Conservation (phyloP, 768 basidiomycete genomes). For the Termitomyces sp. region DNA sequence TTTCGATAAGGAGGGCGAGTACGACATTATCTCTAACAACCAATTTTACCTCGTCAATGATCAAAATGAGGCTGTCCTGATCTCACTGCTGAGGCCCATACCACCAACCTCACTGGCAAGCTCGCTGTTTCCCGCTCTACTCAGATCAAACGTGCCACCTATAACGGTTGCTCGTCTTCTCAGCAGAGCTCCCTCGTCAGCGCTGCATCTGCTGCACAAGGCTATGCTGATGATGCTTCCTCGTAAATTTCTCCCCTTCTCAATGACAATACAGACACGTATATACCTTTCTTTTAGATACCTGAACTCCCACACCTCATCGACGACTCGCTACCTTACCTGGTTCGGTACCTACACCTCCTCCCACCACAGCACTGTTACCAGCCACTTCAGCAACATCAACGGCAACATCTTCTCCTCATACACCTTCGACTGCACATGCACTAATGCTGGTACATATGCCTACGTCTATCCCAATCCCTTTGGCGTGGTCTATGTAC, state of each 20-base stretch:
- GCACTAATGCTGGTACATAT: conserved; percentile 28
- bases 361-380: conserved; percentile 32
- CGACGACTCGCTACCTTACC: conserved; percentile 39
- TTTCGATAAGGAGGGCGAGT: conserved; percentile 38
- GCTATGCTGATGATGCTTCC: conserved; percentile 32
- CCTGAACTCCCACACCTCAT: conserved; percentile 28
- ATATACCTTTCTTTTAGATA: conserved; percentile 19
- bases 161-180: conserved; percentile 36
- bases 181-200: conserved; percentile 28
- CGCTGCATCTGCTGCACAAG: conserved; percentile 38
- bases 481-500: conserved; percentile 37
- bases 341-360: conserved; percentile 48
- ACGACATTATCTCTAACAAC: conserved; percentile 37
- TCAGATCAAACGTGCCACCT: conserved; percentile 33
- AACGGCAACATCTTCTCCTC: conserved; percentile 26
- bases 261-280: not conserved
- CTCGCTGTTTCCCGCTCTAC: conserved; percentile 30
- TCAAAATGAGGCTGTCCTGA: conserved; percentile 23
- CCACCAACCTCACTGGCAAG: conserved; percentile 33
- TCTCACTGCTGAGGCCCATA: conserved; percentile 31
- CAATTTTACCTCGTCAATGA: conserved; percentile 39
- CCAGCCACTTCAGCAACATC: conserved; percentile 36
- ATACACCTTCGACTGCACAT: conserved; percentile 37
- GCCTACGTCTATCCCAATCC: conserved; percentile 35
- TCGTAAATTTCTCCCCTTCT: conserved; percentile 21